These are phyloP conservation scores for Phytophthora palmivora DNA, from an alignment of 352 stramenopile species.

Conservation along the genomic window DNA sequence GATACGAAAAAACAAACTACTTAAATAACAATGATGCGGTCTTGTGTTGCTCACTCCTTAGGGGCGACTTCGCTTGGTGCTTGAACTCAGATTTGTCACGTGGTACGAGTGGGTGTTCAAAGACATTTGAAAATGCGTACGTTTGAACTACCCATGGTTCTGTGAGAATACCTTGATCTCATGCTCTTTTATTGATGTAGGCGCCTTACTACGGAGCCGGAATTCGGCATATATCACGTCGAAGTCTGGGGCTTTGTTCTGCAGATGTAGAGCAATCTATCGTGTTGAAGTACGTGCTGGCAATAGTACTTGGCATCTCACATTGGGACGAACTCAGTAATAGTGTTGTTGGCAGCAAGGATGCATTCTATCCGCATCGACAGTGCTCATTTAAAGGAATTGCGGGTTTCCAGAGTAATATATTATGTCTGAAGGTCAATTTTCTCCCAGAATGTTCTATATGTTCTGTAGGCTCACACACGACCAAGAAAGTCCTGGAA, in stretches of 20 bases:
- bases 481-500: slow-evolving; percentile 45
- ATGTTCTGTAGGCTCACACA: slow-evolving; percentile 13
- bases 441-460: slow-evolving; percentile 8
- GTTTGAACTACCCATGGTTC: background rate
- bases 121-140: slow-evolving; percentile 72
- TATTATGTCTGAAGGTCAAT: slow-evolving; percentile 19
- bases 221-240: slow-evolving; percentile 68
- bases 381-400: background rate
- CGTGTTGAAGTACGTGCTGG: no score
- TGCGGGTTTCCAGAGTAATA: slow-evolving; percentile 23
- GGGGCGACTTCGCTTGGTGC: slow-evolving; percentile 71
- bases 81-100: slow-evolving; percentile 73
- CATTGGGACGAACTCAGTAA: no score
- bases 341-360: no score
- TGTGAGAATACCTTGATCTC: background rate
- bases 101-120: slow-evolving; percentile 51
- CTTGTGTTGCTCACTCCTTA: slow-evolving; percentile 7
- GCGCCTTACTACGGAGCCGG: slow-evolving; percentile 48
- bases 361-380: no score
- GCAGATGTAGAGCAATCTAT: slow-evolving; percentile 43
- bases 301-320: no score
- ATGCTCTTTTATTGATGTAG: slow-evolving; percentile 16
- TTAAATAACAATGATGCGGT: background rate
- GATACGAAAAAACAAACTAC: no score
- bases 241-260: slow-evolving; percentile 76